Base-by-base conservation (phyloP, 2,329 filamentous ascomycete genomes). In the Penicillium sp. region DNA sequence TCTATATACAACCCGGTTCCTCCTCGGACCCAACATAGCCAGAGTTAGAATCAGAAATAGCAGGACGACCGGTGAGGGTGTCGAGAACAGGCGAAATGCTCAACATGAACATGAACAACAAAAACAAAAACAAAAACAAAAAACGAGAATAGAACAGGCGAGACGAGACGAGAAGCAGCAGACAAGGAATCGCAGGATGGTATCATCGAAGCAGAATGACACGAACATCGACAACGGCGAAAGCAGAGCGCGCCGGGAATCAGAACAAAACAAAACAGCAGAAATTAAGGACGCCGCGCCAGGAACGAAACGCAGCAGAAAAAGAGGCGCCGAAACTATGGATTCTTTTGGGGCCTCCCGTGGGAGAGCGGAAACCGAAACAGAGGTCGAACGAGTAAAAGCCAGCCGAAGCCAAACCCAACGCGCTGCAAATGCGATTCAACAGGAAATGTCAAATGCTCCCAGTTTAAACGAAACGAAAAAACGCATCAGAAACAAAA, bases 181-280 rank as follows among this genome's bases (percentile, higher is more conserved):
- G 36, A 30, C 21, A 26, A 42, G 39, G 21, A 42, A 60, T 60
- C 67, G 67, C 67, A 61, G 62, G 68, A 70, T 70, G 68, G 68
- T 70, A 70, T 70, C 68, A 69, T 67, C 62, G 55, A 68, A 68
- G 66, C 61, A 68, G 54, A 62, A 62, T 61, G 60, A 63, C 60
- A 62, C 60, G 51, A 55, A 59, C 62, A 56, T 61, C 58, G 52
- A 61, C 52, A 53, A 53, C 53, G 45, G 44, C 52, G 37, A 59
- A 58, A 59, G 60, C 57, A 59, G 51, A 59, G 55, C 53, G 65
- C 60, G 60, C 63, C 65, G 49, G 47, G 55, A 53, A 62, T 62
- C 59, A 58, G 49, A 26, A 39, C 18, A 8, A 24, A 7, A 26
- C 24, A 24, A 15, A 24, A 27, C 5, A 27, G 10, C 5, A 27